Base-by-base conservation (phyloP, 176 grass and related monocot genomes). In the Thinopyrum elongatum region DNA sequence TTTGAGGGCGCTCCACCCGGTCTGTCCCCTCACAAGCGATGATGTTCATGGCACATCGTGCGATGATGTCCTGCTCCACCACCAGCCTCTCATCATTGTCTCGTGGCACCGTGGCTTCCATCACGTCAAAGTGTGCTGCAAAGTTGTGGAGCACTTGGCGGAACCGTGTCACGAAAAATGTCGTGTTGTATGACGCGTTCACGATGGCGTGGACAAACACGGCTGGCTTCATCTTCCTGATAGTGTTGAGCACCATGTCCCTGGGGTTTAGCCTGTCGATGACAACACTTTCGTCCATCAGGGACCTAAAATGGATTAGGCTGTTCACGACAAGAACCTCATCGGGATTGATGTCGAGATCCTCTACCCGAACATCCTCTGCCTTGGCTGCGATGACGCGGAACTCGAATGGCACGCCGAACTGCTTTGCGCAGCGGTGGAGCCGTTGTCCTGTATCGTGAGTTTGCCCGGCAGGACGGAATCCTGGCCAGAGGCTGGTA, bases 211-310 rank as follows among this genome's bases (percentile, higher is more conserved):
- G 87, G 82, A 92, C 68, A 73, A 89, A 90, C 28, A 84, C 72
- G 17, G 53, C 2, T 1, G 91, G 80, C n/a, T 74, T 77, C 77
- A 90, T 92, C 36, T 87, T 84, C 31, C 30, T 81, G 66, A 92
- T 92, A 34, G 33, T 89, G 35, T 80, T 75, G 9, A 92, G 84
- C 4, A 87, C 84, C 27, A 55, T 19, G 49, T 89, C 87, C 88
- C 87, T 86, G 15, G 91, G 87, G 62, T 60, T 89, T 26, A 53
- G 49, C 49, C 49, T 53, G 49, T 65, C 76, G 30, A 62, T 81
- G 41, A 87, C 84, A 22, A 79, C 49, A 12, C 84, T 92, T 81
- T 92, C 91, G 21, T 90, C 91, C 80, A 86, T 86, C 65, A 90
- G 59, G 26, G 22, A 60, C 46, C 60, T 87, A 49, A 92, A 53